These are phyloP conservation scores for Talaromyces albobiverticillius DNA, from an alignment of 2,329 filamentous ascomycete species.

Conservation along the genomic window DNA sequence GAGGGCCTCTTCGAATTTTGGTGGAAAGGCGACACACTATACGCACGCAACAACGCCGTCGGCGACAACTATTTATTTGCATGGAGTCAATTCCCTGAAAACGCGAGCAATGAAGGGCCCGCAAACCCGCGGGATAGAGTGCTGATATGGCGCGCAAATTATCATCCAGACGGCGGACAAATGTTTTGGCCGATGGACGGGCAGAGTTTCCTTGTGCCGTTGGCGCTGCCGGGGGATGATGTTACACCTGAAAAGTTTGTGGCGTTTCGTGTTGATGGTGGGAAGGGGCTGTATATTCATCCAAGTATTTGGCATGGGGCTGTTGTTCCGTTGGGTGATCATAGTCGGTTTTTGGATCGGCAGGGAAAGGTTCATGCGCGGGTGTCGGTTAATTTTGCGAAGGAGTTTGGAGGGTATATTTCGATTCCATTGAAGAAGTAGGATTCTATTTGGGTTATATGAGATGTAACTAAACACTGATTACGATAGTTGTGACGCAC, in stretches of 20 bases:
- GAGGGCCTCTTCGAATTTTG: conserved; percentile 4
- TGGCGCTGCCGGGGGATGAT: background rate
- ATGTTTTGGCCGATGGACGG: conserved; percentile 1
- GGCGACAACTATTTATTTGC: conserved; percentile 2
- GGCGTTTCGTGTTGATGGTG: background rate
- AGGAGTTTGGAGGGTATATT: conserved; percentile 6
- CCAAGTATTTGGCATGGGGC: conserved; percentile 4
- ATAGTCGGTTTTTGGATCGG: background rate
- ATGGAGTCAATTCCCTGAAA: conserved; percentile 5
- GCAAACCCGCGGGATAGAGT: background rate
- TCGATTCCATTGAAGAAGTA: background rate
- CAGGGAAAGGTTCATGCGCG: background rate
- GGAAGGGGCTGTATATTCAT: conserved; percentile 3
- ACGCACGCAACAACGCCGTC: conserved; percentile 2
- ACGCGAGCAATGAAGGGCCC: background rate
- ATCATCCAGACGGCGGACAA: conserved; percentile 5
- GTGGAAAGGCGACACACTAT: conserved; percentile 4
- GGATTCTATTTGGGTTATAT: background rate
- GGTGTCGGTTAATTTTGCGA: background rate
- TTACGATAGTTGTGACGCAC: no score
- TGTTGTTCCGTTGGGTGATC: background rate
- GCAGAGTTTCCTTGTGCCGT: conserved; percentile 1
- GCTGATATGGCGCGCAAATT: conserved; percentile 4
- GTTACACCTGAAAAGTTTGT: conserved; percentile 2
- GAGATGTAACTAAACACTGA: no score